Conservation (phyloP, 495 filamentous ascomycete genomes). For the Lasiosphaeris hirsuta region DNA sequence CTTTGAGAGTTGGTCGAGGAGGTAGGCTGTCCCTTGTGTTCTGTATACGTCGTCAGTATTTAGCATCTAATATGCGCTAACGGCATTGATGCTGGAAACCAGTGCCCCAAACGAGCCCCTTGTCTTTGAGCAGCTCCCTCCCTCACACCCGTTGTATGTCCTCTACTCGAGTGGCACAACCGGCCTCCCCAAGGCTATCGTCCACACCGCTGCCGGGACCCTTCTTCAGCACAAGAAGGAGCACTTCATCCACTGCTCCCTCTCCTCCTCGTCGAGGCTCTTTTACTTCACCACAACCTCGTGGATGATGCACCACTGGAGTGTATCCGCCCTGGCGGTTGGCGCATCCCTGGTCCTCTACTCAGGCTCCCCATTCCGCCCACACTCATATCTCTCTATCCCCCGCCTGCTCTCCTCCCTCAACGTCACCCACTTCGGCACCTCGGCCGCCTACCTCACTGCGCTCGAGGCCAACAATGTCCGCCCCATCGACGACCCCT, state of each 20-base stretch:
- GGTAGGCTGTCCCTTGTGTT: constrained; percentile 20
- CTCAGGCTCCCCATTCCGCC: constrained; percentile 81
- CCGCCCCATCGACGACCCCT: constrained; percentile 54
- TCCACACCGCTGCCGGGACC: constrained; percentile 83
- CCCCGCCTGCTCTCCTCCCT: constrained; percentile 41
- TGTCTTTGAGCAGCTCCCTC: constrained; percentile 67
- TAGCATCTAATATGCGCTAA: background rate
- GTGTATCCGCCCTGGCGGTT: constrained; percentile 74
- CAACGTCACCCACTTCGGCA: constrained; percentile 84
- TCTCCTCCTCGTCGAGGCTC: constrained; percentile 50
- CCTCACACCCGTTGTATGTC: constrained; percentile 86
- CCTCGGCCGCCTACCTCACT: constrained; percentile 88
- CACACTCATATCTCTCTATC: constrained; percentile 41
- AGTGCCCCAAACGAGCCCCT: constrained; percentile 45
- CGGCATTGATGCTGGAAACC: no score
- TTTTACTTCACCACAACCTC: constrained; percentile 84
- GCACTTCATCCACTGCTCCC: constrained; percentile 76
- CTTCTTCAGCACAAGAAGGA: constrained; percentile 95
- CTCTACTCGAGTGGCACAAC: constrained; percentile 87
- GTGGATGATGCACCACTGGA: constrained; percentile 99
- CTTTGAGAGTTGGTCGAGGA: constrained; percentile 36
- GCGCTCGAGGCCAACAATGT: constrained; percentile 78
- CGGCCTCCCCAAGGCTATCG: constrained; percentile 87
- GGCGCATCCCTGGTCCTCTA: constrained; percentile 83
- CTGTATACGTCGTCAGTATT: constrained; percentile 4